Base-by-base conservation (phyloP, 2,329 filamentous ascomycete species). In the Drechslera avenae region DNA sequence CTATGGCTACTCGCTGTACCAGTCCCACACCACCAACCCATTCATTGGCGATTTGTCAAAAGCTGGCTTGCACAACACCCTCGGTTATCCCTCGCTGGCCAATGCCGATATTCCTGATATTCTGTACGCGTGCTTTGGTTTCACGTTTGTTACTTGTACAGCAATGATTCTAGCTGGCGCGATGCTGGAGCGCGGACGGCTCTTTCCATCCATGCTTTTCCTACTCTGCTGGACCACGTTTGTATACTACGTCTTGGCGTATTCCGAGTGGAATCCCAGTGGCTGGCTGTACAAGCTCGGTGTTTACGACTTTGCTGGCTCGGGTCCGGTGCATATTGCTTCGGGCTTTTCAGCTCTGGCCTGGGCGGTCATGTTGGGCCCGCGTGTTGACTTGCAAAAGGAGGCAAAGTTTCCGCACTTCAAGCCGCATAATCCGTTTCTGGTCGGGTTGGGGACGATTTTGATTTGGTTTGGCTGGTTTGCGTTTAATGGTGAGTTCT, bases 251-350 rank as follows among this genome's bases (percentile, higher is more conserved):
- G 50, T 68, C n/a, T 52, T 90, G 54, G 87, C 88, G 39, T 89
- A 88, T 74, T 90, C 87, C 83, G 90, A 88, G 37, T 91, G 87
- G 88, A 90, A 90, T 73, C 75, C 79, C 43, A 86, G 84, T 55
- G 88, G 88, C 39, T 91, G 87, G 86, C 80, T 89, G 21, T 86
- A 80, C 73, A 81, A 82, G 16, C 80, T 90, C 34, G 86, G 86
- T 39, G 83, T 85, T 19, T 82, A 89, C 60, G 88, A 91, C 72
- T 91, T 90, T 63, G 87, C 88, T 28, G 88, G 88, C 36, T 87
- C 87, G 37, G 88, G 86, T 10, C 87, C 88, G 31, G 88, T 91
- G 16, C 88, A 91, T 74, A 88, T 91, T 66, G 83, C 86, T 16
- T 88, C 85, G 1, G 87, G 88, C 30, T 85, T 86, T 50, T 84